Evolutionary conservation across 208 protist species (phyloP), one percentile per base, ranked within the genome.

Genomic region (Leishmania turanica): DNA sequence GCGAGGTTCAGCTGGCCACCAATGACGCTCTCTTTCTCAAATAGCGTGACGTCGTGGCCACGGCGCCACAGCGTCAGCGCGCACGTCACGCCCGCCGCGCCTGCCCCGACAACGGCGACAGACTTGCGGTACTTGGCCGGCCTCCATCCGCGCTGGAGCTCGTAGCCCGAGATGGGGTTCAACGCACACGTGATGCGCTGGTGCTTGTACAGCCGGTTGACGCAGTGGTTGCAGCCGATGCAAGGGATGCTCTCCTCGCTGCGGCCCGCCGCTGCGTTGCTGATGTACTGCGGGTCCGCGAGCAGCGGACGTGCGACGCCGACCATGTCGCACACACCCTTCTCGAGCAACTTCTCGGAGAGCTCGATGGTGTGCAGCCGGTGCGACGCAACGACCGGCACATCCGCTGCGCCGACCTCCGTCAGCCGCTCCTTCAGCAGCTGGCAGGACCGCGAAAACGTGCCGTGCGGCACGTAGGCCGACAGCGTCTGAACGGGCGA

Each of bases 191-290:
- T 97, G 31, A 96, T 86, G 51, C 92, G 88, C 80, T 98, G 92
- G 69, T 93, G 84, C 75, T 90, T 91, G 87, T 98, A 99, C 47
- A 97, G 87, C 21, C 97, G 93, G 81, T 99, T 96, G 11, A 99
- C 85, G 71, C 98, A 99, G 85, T 99, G 98, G 77, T 99, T 99
- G 87, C 98, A 99, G 19, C 88, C 98, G 77, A 99, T 99, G 87
- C 98, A 99, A 0, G 95, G 97, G 64, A 98, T 87, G 74, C 97
- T 98, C 64, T 95, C 90, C 9, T 92, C 89, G 24, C 76, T 86
- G 31, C 86, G 78, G 5, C 91, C 91, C 11, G 85, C 77, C n/a
- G 79, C 84, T 9, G 94, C 94, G 80, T 98, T 98, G 47, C 66
- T 75, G 45, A 98, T 96, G 86, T 98, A 98, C 80, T 98, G 88